Percentiles rank a stretch among this genome's conserved stretches.
phyloP scores from a whole-genome alignment of 345 rosid genomes.

The Syzygium aqueum region DNA sequence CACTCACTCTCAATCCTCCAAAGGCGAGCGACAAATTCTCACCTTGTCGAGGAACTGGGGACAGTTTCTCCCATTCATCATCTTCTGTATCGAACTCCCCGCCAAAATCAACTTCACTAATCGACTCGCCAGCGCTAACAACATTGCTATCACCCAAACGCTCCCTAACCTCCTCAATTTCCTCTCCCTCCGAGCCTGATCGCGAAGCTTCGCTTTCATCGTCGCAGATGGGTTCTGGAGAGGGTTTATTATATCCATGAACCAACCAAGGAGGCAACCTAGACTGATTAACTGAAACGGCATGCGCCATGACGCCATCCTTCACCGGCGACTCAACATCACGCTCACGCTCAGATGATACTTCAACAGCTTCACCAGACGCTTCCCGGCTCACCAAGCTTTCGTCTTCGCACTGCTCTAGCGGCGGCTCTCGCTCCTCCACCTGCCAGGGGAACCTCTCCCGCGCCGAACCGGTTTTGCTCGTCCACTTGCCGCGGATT shows the following conservation, averaged over 20 bases:
- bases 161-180: background rate
- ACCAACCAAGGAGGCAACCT: constrained; percentile 53
- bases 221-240: background rate
- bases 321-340: background rate
- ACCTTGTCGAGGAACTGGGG: background rate
- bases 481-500: constrained; percentile 66
- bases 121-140: constrained; percentile 2
- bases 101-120: constrained; percentile 1
- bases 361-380: background rate
- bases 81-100: background rate
- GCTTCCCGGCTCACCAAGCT: background rate
- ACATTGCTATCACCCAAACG: constrained; percentile 2
- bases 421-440: constrained; percentile 5
- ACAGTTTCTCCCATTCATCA: background rate
- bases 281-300: constrained; percentile 8
- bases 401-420: background rate
- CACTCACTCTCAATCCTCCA: background rate
- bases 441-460: constrained; percentile 69
- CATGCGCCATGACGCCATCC: constrained; percentile 7
- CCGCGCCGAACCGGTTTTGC: constrained; percentile 31
- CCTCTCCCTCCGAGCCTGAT: constrained; percentile 11
- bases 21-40: background rate
- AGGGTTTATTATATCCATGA: constrained; percentile 21
- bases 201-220: constrained; percentile 3
- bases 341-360: background rate